Base-by-base conservation (phyloP, 176 grass and related monocot species). In the Avena atlantica region DNA sequence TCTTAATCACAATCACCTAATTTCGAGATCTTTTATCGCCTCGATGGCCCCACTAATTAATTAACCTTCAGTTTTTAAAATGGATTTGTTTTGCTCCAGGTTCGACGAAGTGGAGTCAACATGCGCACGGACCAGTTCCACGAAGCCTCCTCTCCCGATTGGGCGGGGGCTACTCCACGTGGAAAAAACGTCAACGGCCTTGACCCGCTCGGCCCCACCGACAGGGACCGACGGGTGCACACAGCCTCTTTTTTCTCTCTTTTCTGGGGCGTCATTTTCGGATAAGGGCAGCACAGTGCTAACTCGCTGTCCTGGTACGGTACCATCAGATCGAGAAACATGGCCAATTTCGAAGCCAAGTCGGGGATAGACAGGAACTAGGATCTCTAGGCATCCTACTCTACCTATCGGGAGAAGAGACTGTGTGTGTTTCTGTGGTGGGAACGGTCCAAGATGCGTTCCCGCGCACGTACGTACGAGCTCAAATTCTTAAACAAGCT, bases 101-200 rank as follows among this genome's bases (percentile, higher is more conserved):
- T 53, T 76, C 51, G 27, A 74, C 47, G 47, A 81, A 23, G 42
- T 34, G 31, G 31, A 34, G 31, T 34, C 31, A 34, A 34, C 31
- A 34, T 34, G 31, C 31, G 31, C 31, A 34, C 0, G 31, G 31
- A 34, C 31, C 31, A 34, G 31, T 34, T 34, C 31, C 31, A 34
- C 31, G 31, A 34, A 34, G 0, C 31, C 31, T 4, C 31, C 31
- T 34, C 31, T 34, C 31, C 0, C 31, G 3, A 34, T 34, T 34
- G 31, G 31, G 31, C 0, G 0, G 3, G 31, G 31, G 31, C 31
- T 0, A 0, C 31, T 86, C 82, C 90, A 95, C 93, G 90, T 92
- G 93, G 84, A 91, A 27, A 82, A 62, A 79, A 17, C 21, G 91
- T 95, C 91, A 95, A 89, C 63, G 57, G 8, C 60, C 73, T 87